These are phyloP conservation scores for Penicillium coffeae DNA, from an alignment of 495 filamentous ascomycete genomes.

Conservation along the genomic window DNA sequence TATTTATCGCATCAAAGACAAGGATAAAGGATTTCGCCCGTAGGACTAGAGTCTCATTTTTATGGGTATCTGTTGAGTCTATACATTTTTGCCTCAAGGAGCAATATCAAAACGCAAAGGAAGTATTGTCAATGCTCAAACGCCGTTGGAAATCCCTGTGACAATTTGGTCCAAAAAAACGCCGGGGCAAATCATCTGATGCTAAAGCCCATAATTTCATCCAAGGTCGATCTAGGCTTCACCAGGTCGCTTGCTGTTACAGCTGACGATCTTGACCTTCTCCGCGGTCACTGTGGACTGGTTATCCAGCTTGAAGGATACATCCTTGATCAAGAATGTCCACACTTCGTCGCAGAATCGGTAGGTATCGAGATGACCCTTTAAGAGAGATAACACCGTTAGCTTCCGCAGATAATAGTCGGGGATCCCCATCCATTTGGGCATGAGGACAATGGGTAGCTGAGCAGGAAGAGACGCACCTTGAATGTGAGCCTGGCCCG, in stretches of 20 bases:
- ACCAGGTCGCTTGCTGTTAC: constrained; percentile 80
- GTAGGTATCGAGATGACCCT: constrained; percentile 98
- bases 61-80: constrained; percentile 22
- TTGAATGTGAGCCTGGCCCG: constrained; percentile 92
- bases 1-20: neutral
- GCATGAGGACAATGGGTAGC: neutral
- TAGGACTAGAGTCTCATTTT: constrained; percentile 3
- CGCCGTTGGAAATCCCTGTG: constrained; percentile 11
- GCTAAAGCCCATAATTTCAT: constrained; percentile 16
- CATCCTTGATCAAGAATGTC: constrained; percentile 99
- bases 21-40: no score
- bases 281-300: constrained; percentile 62
- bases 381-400: constrained; percentile 7
- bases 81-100: constrained; percentile 1
- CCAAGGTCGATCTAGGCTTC: constrained; percentile 55
- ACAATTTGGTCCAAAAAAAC: constrained; percentile 7
- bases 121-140: neutral
- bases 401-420: constrained; percentile 4
- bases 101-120: neutral
- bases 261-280: constrained; percentile 96
- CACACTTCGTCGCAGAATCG: constrained; percentile 99
- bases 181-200: constrained; percentile 15
- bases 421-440: neutral
- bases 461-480: constrained; percentile 45
- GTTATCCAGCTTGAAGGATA: constrained; percentile 94